Conservation (phyloP, 768 basidiomycete genomes). For the Auricularia cornea region DNA sequence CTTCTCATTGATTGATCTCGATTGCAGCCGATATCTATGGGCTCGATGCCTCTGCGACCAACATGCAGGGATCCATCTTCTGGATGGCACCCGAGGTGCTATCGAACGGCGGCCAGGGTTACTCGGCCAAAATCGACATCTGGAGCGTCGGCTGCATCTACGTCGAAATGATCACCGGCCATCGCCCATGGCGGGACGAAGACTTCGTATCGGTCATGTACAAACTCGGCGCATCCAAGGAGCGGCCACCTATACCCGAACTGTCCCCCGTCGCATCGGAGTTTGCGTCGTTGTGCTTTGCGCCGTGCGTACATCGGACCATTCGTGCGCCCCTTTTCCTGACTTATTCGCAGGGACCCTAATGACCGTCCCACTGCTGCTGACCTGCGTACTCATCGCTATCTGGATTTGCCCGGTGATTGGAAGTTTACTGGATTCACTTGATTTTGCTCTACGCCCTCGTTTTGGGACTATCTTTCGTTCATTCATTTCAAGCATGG, state of each 20-base stretch:
- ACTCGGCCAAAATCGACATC: constrained; percentile 95
- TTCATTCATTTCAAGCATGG: constrained; percentile 17
- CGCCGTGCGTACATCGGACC: constrained; percentile 49
- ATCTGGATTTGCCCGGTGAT: constrained; percentile 59
- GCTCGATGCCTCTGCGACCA: constrained; percentile 68
- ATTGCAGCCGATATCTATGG: constrained; percentile 66
- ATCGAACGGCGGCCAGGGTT: constrained; percentile 70
- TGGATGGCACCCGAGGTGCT: constrained; percentile 99
- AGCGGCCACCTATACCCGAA: constrained; percentile 81
- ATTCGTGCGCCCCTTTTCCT: background rate
- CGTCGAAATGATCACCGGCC: constrained; percentile 98
- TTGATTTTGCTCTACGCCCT: constrained; percentile 21
- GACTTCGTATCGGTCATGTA: constrained; percentile 90
- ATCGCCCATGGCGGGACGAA: constrained; percentile 87
- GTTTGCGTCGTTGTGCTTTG: constrained; percentile 84
- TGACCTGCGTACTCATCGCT: constrained; percentile 73
- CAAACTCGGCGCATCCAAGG: constrained; percentile 82
- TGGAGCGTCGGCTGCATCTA: constrained; percentile 99
- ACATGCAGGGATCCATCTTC: constrained; percentile 96
- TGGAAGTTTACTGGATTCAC: constrained; percentile 69
- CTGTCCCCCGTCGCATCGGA: constrained; percentile 72
- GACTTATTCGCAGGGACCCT: constrained; percentile 49
- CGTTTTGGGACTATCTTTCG: constrained; percentile 9
- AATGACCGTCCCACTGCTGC: constrained; percentile 72
- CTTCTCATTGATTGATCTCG: background rate